phyloP scores from a whole-genome alignment of 305 asterid genomes.

The Ajuga reptans region DNA sequence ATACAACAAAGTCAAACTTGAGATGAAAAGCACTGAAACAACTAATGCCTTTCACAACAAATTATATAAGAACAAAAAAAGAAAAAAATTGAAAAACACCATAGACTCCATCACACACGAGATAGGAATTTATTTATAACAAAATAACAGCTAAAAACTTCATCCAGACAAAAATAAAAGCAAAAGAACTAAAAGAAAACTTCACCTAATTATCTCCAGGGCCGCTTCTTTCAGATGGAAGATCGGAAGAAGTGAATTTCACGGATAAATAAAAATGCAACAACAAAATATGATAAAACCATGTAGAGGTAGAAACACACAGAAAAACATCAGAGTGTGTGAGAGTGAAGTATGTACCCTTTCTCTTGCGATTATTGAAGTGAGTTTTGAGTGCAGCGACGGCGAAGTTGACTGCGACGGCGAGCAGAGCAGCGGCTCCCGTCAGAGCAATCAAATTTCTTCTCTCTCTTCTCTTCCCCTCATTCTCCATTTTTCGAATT shows the following conservation, averaged over 20 bases:
- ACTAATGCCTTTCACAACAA: not conserved
- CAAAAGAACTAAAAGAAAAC: too few relatives aligned
- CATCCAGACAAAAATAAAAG: too few relatives aligned
- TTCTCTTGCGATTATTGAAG: conserved; percentile 50
- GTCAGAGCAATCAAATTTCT: conserved; percentile 53
- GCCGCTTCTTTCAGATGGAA: not conserved
- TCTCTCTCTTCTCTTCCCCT: conserved; percentile 41
- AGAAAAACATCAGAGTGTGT: too few relatives aligned
- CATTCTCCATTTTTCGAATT: conserved; percentile 36
- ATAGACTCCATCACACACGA: not conserved
- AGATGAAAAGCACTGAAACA: not conserved
- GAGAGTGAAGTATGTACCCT: conserved; percentile 32
- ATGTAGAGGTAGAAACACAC: too few relatives aligned
- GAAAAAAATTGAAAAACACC: not conserved
- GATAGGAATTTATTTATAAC: not conserved
- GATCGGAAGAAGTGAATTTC: conserved; percentile 8
- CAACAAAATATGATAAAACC: not conserved
- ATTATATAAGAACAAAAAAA: too few relatives aligned
- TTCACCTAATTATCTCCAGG: not conserved
- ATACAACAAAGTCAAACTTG: not conserved
- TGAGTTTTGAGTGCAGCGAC: conserved; percentile 44
- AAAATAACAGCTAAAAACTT: not conserved
- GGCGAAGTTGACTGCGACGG: conserved; percentile 69
- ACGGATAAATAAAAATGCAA: conserved; percentile 1
- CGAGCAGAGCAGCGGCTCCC: conserved; percentile 80